Evolutionary conservation across 192 early-diverging fungal species (phyloP).

Genomic region (Backusella macrospora): DNA sequence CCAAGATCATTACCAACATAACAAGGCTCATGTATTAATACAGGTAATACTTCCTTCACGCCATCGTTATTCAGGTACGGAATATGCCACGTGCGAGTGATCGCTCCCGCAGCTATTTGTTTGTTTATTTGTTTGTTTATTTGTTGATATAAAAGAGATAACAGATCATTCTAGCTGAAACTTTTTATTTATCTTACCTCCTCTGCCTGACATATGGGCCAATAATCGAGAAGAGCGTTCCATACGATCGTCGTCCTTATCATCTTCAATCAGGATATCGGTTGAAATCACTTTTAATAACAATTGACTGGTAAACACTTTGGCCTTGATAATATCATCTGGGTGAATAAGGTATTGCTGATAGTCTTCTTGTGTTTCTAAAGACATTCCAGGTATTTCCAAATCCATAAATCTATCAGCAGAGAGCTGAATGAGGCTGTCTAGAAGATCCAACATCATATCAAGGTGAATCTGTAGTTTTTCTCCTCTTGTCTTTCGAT

Average conservation of each 20-base stretch:
- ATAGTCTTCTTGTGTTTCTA: conserved; percentile 9
- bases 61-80: conserved; percentile 28
- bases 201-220: conserved; percentile 44
- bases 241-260: conserved; percentile 24
- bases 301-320: conserved; percentile 5
- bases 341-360: conserved; percentile 5
- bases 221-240: conserved; percentile 34
- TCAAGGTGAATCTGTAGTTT: background rate
- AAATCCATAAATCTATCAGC: conserved; percentile 24
- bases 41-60: background rate
- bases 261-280: conserved; percentile 19
- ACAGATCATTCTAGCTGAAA: background rate
- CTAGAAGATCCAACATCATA: conserved; percentile 1
- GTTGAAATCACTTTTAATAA: conserved; percentile 21
- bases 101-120: conserved; percentile 36
- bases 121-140: background rate
- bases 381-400: background rate
- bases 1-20: conserved; percentile 55
- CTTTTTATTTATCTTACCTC: conserved; percentile 25
- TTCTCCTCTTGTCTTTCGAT: conserved; percentile 7
- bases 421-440: conserved; percentile 15
- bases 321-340: conserved; percentile 23
- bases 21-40: conserved; percentile 53
- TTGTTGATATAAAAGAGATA: background rate
- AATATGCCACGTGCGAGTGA: conserved; percentile 42